Percentiles rank a stretch among this genome's conserved stretches.
These are phyloP conservation scores for Daphne laureola DNA, from an alignment of 441 rosid species.

Conservation along the genomic window DNA sequence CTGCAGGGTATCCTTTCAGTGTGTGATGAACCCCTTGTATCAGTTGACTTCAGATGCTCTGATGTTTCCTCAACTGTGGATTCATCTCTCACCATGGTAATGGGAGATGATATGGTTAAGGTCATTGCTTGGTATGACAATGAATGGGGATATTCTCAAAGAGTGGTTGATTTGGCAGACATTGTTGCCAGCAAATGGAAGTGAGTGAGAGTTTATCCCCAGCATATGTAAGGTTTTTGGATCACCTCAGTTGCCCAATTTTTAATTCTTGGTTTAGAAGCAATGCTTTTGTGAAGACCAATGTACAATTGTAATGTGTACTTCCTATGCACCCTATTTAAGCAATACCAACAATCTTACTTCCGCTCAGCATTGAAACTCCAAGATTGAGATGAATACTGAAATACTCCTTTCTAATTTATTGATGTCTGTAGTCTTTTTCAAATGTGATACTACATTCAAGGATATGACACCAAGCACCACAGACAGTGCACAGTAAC, in stretches of 20 bases:
- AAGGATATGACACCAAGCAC: no score
- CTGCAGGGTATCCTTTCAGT: conserved; percentile 75
- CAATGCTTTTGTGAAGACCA: conserved; percentile 16
- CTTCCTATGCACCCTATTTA: background rate
- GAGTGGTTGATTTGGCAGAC: conserved; percentile 94
- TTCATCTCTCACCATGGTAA: conserved; percentile 86
- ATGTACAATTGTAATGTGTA: conserved; percentile 16
- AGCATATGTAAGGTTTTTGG: conserved; percentile 21
- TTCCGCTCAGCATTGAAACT: background rate
- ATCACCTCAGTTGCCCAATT: background rate
- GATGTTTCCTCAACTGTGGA: conserved; percentile 86
- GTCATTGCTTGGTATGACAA: conserved; percentile 98
- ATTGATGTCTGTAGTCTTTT: no score
- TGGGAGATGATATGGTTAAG: conserved; percentile 98
- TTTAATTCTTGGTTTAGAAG: conserved; percentile 8
- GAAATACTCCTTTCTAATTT: no score
- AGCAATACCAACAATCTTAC: conserved; percentile 15
- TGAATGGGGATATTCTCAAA: conserved; percentile 98
- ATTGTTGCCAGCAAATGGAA: conserved; percentile 88
- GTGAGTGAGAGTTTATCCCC: conserved; percentile 20
- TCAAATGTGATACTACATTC: no score
- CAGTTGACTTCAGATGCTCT: conserved; percentile 87
- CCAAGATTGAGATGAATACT: background rate
- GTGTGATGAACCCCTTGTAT: conserved; percentile 92
- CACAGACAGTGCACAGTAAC: no score